Evolutionary conservation across 129 eudicot species (phyloP), one percentile per base, ranked within the genome.

Genomic region (Logfia minima): DNA sequence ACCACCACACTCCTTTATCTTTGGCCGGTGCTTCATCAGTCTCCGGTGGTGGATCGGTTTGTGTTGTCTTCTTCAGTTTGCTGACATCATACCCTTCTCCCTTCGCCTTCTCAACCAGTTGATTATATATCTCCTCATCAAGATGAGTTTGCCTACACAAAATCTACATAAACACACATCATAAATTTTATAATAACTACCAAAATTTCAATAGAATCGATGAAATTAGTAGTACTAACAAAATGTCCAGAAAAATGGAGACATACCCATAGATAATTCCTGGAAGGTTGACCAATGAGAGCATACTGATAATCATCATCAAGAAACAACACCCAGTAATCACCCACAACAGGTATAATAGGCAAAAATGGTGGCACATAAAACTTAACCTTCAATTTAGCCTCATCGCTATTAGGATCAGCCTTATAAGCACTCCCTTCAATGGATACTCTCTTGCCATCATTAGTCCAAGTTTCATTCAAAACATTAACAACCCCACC

Each of bases 331-430:
- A 91, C 84, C 98, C 98, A 94, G 66, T 94, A 94, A 80, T 94
- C 90, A 14, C 98, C 98, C 7, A 68, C 68, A 45, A 91, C 92
- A 31, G 97, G 97, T 45, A 94, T 81, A 24, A 94, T 71, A 26
- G 97, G 98, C 79, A 94, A 82, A 79, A 94, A 91, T 0, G 97
- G 98, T 4, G 97, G 98, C n/a, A 91, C 90, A 26, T 82, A 94
- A 72, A 94, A 94, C 63, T 79, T 94, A 29, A 94, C 98, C 76
- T 94, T 94, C 17, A 94, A 82, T 76, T 94, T 94, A 3, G 98
- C 98, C 71, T 94, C 98, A 78, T 94, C 96, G 21, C 92, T 89
- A 0, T 81, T 79, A 9, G 92, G 88, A 53, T 91, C 89, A 64
- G 97, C 89, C 67, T 89, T 91, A 13, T 83, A 94, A 66, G 98